phyloP scores from a whole-genome alignment of 805 yeast species.

The Nakazawaea populi region DNA sequence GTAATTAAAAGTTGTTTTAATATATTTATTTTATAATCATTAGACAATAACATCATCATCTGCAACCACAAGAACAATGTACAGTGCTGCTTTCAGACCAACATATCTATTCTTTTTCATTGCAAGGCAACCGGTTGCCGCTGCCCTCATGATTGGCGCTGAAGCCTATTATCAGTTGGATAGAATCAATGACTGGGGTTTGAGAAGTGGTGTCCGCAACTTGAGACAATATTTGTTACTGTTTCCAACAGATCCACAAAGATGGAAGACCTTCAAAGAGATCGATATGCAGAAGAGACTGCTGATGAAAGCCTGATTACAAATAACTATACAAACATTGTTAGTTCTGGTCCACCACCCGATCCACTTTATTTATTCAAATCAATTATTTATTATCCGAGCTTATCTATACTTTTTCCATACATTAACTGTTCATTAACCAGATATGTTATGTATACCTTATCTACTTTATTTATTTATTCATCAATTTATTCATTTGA shows the following conservation, averaged over 20 bases:
- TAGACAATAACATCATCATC: neutral
- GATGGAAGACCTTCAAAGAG: constrained; percentile 23
- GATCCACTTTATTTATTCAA: neutral
- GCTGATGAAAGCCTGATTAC: neutral
- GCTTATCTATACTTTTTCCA: neutral
- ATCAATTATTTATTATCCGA: neutral
- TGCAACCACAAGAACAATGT: constrained; percentile 7
- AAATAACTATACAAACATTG: neutral
- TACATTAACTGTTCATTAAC: too few relatives aligned
- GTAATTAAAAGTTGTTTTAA: too few relatives aligned
- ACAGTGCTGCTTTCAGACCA: constrained; percentile 28
- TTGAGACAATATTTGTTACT: constrained; percentile 24
- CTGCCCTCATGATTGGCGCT: constrained; percentile 23
- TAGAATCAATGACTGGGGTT: constrained; percentile 24
- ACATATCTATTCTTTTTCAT: constrained; percentile 29
- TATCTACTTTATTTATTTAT: too few relatives aligned
- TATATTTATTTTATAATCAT: neutral
- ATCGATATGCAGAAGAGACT: constrained; percentile 24
- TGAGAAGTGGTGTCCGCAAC: constrained; percentile 21
- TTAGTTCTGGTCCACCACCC: neutral
- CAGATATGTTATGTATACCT: too few relatives aligned
- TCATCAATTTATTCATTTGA: too few relatives aligned
- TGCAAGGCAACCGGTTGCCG: constrained; percentile 31
- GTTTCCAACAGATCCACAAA: constrained; percentile 25
- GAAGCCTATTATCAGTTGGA: constrained; percentile 31